A percentile compares a stretch with the other conserved stretches of the same genome.
phyloP scores from a whole-genome alignment of 2,329 filamentous ascomycete species.

The Nakataea oryzae region DNA sequence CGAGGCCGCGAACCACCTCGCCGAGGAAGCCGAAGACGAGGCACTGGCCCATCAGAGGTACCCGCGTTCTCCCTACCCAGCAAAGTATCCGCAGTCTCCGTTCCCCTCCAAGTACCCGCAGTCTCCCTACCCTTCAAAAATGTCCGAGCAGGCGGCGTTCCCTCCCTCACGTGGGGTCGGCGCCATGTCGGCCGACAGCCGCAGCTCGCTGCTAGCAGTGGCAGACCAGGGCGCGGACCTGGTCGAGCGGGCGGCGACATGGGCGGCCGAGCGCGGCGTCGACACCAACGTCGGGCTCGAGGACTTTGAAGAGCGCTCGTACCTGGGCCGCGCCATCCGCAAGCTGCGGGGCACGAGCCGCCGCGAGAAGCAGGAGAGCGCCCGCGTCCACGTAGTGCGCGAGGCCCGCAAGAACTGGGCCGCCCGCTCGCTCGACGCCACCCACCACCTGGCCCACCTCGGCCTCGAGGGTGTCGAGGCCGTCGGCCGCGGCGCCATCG shows the following conservation, averaged over 20 bases:
- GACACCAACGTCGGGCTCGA: conserved; percentile 4
- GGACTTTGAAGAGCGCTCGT: conserved; percentile 2
- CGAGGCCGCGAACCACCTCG: not conserved
- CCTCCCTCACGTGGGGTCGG: not conserved
- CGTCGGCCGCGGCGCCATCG: not conserved
- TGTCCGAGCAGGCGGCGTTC: not conserved
- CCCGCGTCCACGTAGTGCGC: conserved; percentile 2
- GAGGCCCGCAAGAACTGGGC: conserved; percentile 4
- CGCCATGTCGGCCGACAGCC: not conserved
- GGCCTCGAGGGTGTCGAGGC: not conserved
- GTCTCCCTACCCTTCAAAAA: not conserved
- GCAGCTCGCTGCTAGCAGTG: not conserved
- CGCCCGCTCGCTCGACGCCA: not conserved
- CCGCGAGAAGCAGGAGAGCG: not conserved
- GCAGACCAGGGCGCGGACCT: not conserved
- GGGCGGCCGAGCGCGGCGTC: conserved; percentile 1
- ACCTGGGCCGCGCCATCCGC: conserved; percentile 2
- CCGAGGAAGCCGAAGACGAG: not conserved
- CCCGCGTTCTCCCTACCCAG: not conserved
- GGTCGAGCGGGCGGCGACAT: conserved; percentile 1
- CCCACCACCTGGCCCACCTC: not conserved
- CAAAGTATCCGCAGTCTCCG: not conserved
- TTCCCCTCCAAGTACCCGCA: not conserved
- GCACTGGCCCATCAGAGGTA: not conserved
- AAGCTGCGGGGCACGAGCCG: not conserved